A percentile compares a stretch with the other conserved stretches of the same genome.
Evolutionary conservation across 352 stramenopile genomes (phyloP).

Genomic region (Phytophthora cajani): DNA sequence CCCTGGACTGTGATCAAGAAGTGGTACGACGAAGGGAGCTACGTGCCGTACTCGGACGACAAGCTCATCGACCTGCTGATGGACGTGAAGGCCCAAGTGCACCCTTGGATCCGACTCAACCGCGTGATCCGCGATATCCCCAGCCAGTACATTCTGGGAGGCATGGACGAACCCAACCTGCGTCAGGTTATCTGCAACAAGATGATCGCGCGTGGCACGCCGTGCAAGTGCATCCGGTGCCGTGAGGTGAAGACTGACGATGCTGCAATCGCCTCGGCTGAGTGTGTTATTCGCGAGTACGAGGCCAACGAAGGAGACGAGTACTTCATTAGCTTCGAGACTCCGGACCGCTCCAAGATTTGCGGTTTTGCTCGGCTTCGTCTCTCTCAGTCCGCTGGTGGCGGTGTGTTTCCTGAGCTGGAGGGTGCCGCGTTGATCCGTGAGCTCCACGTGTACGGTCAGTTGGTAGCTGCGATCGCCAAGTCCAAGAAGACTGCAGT

Average conservation of each 20-base stretch:
- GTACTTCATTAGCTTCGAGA: constrained; percentile 95
- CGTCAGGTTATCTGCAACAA: constrained; percentile 88
- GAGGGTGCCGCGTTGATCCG: constrained; percentile 85
- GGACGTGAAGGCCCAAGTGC: constrained; percentile 89
- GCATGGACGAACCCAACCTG: constrained; percentile 92
- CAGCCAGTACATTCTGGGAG: constrained; percentile 93
- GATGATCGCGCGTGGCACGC: constrained; percentile 77
- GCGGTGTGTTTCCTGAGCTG: constrained; percentile 77
- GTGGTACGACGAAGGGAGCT: constrained; percentile 89
- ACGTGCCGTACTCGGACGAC: constrained; percentile 90
- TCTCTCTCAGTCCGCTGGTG: constrained; percentile 71
- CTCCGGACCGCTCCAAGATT: constrained; percentile 88
- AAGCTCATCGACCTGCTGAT: constrained; percentile 91
- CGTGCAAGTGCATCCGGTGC: constrained; percentile 92
- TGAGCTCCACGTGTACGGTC: constrained; percentile 92
- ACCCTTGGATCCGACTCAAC: constrained; percentile 95
- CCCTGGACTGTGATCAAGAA: constrained; percentile 92
- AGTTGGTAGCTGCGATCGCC: constrained; percentile 69
- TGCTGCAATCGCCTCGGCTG: constrained; percentile 68
- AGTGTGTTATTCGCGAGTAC: constrained; percentile 85
- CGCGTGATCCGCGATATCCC: constrained; percentile 95
- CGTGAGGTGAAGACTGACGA: constrained; percentile 92
- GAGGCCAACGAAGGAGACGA: constrained; percentile 87
- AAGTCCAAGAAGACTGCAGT: constrained; percentile 46
- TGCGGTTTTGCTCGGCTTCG: constrained; percentile 91